A percentile compares a stretch with the other conserved stretches of the same genome.
phyloP scores from a whole-genome alignment of 257 asterid species.

The Haberlea rhodopensis region DNA sequence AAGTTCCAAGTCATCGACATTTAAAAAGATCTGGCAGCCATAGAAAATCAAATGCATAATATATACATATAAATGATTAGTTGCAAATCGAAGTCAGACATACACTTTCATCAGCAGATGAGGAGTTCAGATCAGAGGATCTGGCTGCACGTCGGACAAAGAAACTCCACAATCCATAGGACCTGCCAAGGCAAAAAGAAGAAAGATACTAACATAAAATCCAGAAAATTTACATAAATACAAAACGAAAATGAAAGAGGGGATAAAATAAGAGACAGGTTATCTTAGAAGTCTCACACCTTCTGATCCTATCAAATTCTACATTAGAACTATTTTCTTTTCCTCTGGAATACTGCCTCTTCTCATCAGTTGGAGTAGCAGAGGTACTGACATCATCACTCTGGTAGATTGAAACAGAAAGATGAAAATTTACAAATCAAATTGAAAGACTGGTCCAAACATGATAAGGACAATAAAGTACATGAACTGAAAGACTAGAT shows the following conservation, averaged over 20 bases:
- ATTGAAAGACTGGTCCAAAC: conserved; percentile 15
- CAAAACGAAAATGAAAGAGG: neutral
- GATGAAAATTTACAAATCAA: neutral
- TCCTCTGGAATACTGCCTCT: conserved; percentile 35
- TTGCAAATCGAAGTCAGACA: conserved; percentile 26
- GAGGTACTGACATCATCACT: conserved; percentile 49
- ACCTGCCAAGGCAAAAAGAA: conserved; percentile 40
- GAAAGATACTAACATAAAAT: conserved; percentile 17
- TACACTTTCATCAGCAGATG: conserved; percentile 53
- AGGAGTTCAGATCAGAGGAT: conserved; percentile 43
- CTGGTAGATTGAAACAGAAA: conserved; percentile 41
- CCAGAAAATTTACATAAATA: conserved; percentile 19
- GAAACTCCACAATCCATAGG: conserved; percentile 76
- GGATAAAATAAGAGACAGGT: neutral
- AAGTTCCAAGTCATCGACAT: conserved; percentile 9
- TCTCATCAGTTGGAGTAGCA: conserved; percentile 39
- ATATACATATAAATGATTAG: conserved; percentile 22
- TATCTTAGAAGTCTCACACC: conserved; percentile 41
- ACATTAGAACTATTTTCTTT: conserved; percentile 36
- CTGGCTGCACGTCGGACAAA: conserved; percentile 40
- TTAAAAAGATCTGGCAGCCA: neutral
- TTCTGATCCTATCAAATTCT: conserved; percentile 43
- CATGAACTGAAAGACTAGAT: neutral
- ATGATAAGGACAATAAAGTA: neutral
- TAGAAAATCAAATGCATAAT: conserved; percentile 20